These are phyloP conservation scores for Meyerozyma smithsonii DNA, from an alignment of 1,139 yeast species.

Conservation along the genomic window DNA sequence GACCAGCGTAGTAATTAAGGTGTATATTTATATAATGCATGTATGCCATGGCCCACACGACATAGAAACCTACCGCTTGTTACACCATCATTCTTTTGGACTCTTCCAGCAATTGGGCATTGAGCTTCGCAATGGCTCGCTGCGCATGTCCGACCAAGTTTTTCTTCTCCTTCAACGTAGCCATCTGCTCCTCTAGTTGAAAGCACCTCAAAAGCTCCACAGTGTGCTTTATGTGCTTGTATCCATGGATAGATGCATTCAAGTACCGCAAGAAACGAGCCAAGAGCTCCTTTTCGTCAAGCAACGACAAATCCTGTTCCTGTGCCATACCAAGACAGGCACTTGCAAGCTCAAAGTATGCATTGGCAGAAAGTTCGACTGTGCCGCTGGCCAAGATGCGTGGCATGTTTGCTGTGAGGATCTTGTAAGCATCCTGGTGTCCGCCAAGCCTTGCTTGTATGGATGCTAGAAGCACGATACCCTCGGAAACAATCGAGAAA, in stretches of 20 bases:
- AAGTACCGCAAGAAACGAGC: slow-evolving; percentile 29
- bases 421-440: slow-evolving; percentile 29
- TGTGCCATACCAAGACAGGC: slow-evolving; percentile 20
- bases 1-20: too few relatives aligned
- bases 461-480: slow-evolving; percentile 33
- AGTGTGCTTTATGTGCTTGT: slow-evolving; percentile 27
- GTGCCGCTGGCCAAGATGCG: slow-evolving; percentile 31
- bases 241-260: slow-evolving; percentile 41
- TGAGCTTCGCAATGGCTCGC: neutral
- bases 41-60: neutral
- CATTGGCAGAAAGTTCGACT: slow-evolving; percentile 28
- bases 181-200: slow-evolving; percentile 32
- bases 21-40: neutral
- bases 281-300: slow-evolving; percentile 14
- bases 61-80: too few relatives aligned
- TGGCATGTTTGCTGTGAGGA: slow-evolving; percentile 38
- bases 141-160: neutral
- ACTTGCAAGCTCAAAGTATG: slow-evolving; percentile 34
- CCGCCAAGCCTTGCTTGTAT: slow-evolving; percentile 32
- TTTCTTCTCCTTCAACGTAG: slow-evolving; percentile 7
- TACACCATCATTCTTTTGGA: neutral
- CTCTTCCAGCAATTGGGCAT: slow-evolving; percentile 1
- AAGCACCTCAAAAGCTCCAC: slow-evolving; percentile 27
- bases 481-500: slow-evolving; percentile 34
- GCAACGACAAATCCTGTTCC: slow-evolving; percentile 6